Base-by-base conservation (phyloP, 2,329 filamentous ascomycete species). In the Epichloe bromicola region DNA sequence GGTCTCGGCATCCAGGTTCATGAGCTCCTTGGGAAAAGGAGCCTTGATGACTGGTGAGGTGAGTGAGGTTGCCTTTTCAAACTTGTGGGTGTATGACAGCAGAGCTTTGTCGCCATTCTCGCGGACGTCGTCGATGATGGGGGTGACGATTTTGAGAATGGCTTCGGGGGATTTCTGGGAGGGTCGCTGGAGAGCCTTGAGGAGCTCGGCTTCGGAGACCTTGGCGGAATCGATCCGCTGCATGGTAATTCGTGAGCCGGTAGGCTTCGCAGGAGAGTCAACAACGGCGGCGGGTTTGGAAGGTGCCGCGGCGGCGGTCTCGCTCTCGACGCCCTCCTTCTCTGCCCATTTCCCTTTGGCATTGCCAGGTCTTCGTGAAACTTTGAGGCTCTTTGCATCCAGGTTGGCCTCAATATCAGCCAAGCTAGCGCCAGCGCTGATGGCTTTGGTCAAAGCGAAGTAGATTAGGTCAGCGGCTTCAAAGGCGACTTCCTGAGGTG, bases 101-200 rank as follows among this genome's bases (percentile, higher is more conserved):
- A 98, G 76, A 3, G 88, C 90, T 60, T 85, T 85, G 68, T 98
- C 93, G 49, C 93, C 93, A 36, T 86, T 81, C 42, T 80, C 76
- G 51, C 83, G 86, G 51, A 98, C 85, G 46, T 90, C 86, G 52
- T 91, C 82, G 62, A 98, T 88, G 60, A 98, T 98, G 1, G 93
- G 93, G 37, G 80, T 82, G 53, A 95, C 88, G 49, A 97, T 91
- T 56, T 83, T 83, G 71, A 97, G 83, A 58, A 98, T 96, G 53
- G 86, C 81, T 20, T 97, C 91, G n/a, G 88, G 88, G 88, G 91
- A 95, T 65, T 86, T 89, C 64, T 98, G 93, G 1, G 91, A 95
- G 5, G 93, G 93, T 48, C 93, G 80, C 68, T 90, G 85, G 20
- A 98, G 75, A 12, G 82, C 85, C 49, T 86, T 80, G 53, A 80